phyloP scores from a whole-genome alignment of 345 rosid genomes.

The Rhodamnia argentea region DNA sequence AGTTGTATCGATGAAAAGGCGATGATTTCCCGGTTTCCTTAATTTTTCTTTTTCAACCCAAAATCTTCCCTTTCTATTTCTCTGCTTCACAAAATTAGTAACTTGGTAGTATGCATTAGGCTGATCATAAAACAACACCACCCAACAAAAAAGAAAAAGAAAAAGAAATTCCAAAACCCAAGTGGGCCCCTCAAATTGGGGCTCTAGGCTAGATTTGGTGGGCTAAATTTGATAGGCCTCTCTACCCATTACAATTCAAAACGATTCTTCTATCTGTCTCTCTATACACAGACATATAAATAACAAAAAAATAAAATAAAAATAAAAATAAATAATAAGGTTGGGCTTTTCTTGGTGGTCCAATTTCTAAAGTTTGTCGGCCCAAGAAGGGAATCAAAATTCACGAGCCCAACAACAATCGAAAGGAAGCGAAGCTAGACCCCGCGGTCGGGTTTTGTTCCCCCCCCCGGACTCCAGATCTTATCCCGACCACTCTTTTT shows the following conservation, averaged over 20 bases:
- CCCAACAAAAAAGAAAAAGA: not conserved
- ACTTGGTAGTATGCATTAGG: not conserved
- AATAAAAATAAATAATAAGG: not conserved
- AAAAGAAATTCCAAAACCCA: not conserved
- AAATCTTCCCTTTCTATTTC: not conserved
- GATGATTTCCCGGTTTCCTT: not conserved
- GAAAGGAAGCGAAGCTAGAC: not conserved
- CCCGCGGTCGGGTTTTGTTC: not conserved
- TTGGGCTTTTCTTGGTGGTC: not conserved
- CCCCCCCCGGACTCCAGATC: not conserved
- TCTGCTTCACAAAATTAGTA: not conserved
- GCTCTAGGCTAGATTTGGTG: not conserved
- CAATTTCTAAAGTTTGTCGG: not conserved
- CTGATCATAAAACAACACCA: not conserved
- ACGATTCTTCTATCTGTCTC: too few species aligned
- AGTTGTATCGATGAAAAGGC: not conserved
- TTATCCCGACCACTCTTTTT: not conserved
- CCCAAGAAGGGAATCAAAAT: not conserved
- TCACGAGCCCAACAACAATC: not conserved
- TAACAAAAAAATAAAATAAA: not conserved
- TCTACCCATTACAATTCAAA: not conserved
- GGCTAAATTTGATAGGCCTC: not conserved
- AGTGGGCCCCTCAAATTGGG: not conserved
- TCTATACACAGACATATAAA: fast-evolving
- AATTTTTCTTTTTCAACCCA: not conserved